phyloP scores from a whole-genome alignment of 495 filamentous ascomycete genomes.

The Podospora anserina region DNA sequence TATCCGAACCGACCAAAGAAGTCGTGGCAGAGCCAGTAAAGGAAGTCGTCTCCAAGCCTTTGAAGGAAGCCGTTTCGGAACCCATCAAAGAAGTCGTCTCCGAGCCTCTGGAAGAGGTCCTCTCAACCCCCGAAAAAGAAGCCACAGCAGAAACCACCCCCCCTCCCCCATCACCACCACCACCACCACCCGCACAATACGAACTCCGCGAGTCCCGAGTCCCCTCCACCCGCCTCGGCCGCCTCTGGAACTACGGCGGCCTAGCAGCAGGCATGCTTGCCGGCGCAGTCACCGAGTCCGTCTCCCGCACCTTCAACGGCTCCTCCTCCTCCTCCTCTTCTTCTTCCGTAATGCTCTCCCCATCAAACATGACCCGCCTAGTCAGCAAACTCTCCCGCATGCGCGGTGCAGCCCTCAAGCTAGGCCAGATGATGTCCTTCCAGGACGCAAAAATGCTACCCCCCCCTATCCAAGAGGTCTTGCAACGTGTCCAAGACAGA shows the following conservation, averaged over 20 bases:
- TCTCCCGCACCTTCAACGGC: constrained; percentile 65
- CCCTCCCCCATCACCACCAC: too few relatives aligned
- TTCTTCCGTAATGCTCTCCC: constrained; percentile 82
- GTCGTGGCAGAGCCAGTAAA: not conserved
- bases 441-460: constrained; percentile 98
- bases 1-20: not conserved
- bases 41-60: not conserved
- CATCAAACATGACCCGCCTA: constrained; percentile 85
- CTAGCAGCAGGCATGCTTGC: constrained; percentile 93
- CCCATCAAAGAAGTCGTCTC: not conserved
- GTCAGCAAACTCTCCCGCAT: constrained; percentile 91
- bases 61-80: not conserved
- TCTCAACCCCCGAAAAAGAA: not conserved
- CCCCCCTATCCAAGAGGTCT: constrained; percentile 73
- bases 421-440: constrained; percentile 96
- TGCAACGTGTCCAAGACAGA: constrained; percentile 92
- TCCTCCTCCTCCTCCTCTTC: constrained; percentile 50
- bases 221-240: constrained; percentile 78
- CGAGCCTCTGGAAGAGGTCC: not conserved
- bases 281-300: constrained; percentile 79
- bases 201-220: constrained; percentile 85
- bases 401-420: constrained; percentile 96
- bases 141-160: not conserved
- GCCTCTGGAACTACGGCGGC: constrained; percentile 92
- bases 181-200: constrained; percentile 42